phyloP scores from a whole-genome alignment of 495 filamentous ascomycete species.

The Penicillium flavigenum region DNA sequence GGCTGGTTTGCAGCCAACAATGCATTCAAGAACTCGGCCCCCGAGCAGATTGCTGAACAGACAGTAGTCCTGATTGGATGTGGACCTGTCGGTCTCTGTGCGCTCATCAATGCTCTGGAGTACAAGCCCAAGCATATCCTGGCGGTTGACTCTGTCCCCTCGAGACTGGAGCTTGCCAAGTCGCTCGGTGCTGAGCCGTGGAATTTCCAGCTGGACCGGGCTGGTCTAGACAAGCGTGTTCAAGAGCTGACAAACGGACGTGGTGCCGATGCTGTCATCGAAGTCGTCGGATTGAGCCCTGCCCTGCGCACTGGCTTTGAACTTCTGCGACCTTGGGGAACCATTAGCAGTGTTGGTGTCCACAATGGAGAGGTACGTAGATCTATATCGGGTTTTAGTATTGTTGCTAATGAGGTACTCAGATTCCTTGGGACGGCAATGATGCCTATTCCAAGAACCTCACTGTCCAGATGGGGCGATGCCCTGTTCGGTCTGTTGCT shows the following conservation, averaged over 20 bases:
- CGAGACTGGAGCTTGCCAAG: slow-evolving; percentile 73
- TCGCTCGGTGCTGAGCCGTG: slow-evolving; percentile 80
- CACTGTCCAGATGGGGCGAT: slow-evolving; percentile 89
- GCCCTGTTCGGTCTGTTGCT: slow-evolving; percentile 85
- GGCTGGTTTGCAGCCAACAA: slow-evolving; percentile 88
- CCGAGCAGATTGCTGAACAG: slow-evolving; percentile 62
- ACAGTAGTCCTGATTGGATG: slow-evolving; percentile 84
- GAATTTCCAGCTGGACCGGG: slow-evolving; percentile 72
- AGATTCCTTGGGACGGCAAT: slow-evolving; percentile 82
- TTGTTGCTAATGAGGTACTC: not conserved
- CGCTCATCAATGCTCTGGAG: slow-evolving; percentile 78
- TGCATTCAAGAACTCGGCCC: slow-evolving; percentile 67
- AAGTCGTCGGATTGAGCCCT: slow-evolving; percentile 84
- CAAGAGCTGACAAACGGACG: slow-evolving; percentile 76
- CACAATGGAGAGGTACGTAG: slow-evolving; percentile 77
- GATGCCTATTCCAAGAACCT: slow-evolving; percentile 91
- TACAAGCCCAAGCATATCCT: slow-evolving; percentile 78
- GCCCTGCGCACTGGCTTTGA: slow-evolving; percentile 85
- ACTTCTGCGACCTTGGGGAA: slow-evolving; percentile 80
- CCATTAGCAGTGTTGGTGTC: slow-evolving; percentile 86
- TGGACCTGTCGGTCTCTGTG: slow-evolving; percentile 86
- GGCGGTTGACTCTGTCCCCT: slow-evolving; percentile 80
- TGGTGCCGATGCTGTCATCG: slow-evolving; percentile 88
- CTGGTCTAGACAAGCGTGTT: slow-evolving; percentile 67
- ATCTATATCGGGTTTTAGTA: not conserved